Evolutionary conservation across 2,329 filamentous ascomycete genomes (phyloP), one percentile per base, ranked within the genome.

Genomic region (Curvularia verruculosa): DNA sequence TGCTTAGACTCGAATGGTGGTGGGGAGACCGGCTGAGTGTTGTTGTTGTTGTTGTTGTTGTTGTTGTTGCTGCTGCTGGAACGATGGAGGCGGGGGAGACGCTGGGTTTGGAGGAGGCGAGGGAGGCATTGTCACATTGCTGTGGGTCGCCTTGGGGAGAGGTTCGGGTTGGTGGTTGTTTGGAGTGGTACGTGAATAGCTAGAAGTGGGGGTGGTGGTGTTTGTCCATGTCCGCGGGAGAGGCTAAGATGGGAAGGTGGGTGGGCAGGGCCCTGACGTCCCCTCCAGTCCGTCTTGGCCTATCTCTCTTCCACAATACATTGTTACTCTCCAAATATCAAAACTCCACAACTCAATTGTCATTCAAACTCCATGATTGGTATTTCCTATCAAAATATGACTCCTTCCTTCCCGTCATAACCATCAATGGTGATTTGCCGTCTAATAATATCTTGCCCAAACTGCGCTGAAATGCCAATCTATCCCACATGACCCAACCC

Each of bases 241-340:
- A 61, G 58, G 43, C 48, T 60, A 26, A 46, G 53, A 60, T 54
- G 49, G 66, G 64, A 67, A 68, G 64, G 67, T 68, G 66, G 31
- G 54, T 36, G 43, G 43, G 18, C 24, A 9, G 26, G 8, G 26
- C n/a, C 10, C 23, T 10, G 21, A 36, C 31, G 24, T 37, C 6
- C 7, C 6, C 7, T 39, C 12, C 18, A 3, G 1, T 1, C 8
- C 5, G 31, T 36, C 21, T 43, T n/a, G 12, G 40, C 23, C 21
- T 13, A 26, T 23, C 40, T 24, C 12, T 24, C 21, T 24, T 24
- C 23, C 40, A 8, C 24, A 3, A 43, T n/a, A 24, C 2, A 26
- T 43, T 19, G 19, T 9, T n/a, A 7, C 37, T 23, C 37, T 1
- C 13, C 18, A 21, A 41, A n/a, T 19, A 13, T 43, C 8, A 13